Percentiles rank a stretch among this genome's conserved stretches.
phyloP scores from a whole-genome alignment of 257 asterid species.

The Gynochthodes officinalis region DNA sequence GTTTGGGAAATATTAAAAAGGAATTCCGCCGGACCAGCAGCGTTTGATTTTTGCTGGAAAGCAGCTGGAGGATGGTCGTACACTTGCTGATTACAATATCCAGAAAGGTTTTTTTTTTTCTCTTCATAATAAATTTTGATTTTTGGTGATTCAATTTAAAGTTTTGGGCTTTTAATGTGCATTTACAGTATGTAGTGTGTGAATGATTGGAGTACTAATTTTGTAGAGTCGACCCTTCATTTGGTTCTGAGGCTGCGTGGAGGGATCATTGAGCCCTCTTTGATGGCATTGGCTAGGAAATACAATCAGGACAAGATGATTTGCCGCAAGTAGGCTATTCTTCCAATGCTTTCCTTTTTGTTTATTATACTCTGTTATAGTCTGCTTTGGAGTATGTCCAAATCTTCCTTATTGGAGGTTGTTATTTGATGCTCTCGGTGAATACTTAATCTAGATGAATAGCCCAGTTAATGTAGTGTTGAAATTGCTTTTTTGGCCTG shows the following conservation, averaged over 20 bases:
- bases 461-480: too few relatives aligned
- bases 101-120: slow-evolving; percentile 29
- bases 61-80: slow-evolving; percentile 43
- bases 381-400: too few relatives aligned
- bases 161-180: too few relatives aligned
- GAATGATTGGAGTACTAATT: not conserved
- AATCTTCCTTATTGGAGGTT: too few relatives aligned
- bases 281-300: slow-evolving; percentile 69
- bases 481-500: too few relatives aligned
- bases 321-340: slow-evolving; percentile 58
- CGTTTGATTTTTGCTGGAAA: slow-evolving; percentile 48
- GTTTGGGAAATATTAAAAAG: slow-evolving; percentile 9
- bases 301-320: slow-evolving; percentile 63
- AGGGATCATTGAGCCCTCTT: slow-evolving; percentile 63
- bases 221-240: slow-evolving; percentile 57
- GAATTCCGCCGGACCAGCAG: slow-evolving; percentile 82
- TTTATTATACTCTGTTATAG: not conserved
- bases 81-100: slow-evolving; percentile 39
- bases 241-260: slow-evolving; percentile 77
- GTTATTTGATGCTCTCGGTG: too few relatives aligned
- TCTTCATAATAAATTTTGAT: not conserved
- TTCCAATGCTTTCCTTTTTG: not conserved
- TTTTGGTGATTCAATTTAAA: not conserved
- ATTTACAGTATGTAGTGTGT: too few relatives aligned
- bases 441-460: too few relatives aligned